Evolutionary conservation across 1,139 yeast species (phyloP).

Genomic region (Sugiyamaella japonica): DNA sequence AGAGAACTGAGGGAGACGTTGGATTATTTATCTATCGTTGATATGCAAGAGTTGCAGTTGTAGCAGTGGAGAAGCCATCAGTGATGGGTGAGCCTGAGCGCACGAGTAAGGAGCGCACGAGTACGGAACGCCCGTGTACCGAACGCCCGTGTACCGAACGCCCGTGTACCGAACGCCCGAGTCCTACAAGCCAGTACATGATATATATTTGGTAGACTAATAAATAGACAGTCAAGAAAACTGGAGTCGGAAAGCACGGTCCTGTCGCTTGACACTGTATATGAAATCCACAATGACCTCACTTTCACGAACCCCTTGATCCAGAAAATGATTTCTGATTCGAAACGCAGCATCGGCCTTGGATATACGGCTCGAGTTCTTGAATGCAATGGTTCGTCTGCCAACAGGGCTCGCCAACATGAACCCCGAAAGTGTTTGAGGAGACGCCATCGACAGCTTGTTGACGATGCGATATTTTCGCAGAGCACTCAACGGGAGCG

Average conservation of each 20-base stretch:
- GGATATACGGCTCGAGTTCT: slow-evolving; percentile 47
- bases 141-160: too few relatives aligned
- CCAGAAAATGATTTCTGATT: slow-evolving; percentile 62
- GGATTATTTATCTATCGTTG: too few relatives aligned
- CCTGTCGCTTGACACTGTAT: slow-evolving; percentile 68
- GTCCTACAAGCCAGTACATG: too few relatives aligned
- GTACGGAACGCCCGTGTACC: too few relatives aligned
- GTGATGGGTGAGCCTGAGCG: too few relatives aligned
- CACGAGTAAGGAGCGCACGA: too few relatives aligned
- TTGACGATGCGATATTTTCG: slow-evolving; percentile 59
- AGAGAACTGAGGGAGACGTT: too few relatives aligned
- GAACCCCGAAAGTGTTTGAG: slow-evolving; percentile 59
- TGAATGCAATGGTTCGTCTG: slow-evolving; percentile 55
- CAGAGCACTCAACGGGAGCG: slow-evolving; percentile 54
- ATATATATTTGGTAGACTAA: not conserved
- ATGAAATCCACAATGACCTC: slow-evolving; percentile 78
- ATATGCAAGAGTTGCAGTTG: too few relatives aligned
- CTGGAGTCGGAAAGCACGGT: slow-evolving; percentile 42
- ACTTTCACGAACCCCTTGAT: slow-evolving; percentile 66
- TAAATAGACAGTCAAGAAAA: slow-evolving; percentile 25
- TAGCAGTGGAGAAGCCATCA: too few relatives aligned
- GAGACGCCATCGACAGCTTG: slow-evolving; percentile 49
- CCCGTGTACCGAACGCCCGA: too few relatives aligned
- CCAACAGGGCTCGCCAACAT: slow-evolving; percentile 65
- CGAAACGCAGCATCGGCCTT: slow-evolving; percentile 57